Evolutionary conservation across 768 basidiomycete species (phyloP).

Genomic region (Amanita inopinata): DNA sequence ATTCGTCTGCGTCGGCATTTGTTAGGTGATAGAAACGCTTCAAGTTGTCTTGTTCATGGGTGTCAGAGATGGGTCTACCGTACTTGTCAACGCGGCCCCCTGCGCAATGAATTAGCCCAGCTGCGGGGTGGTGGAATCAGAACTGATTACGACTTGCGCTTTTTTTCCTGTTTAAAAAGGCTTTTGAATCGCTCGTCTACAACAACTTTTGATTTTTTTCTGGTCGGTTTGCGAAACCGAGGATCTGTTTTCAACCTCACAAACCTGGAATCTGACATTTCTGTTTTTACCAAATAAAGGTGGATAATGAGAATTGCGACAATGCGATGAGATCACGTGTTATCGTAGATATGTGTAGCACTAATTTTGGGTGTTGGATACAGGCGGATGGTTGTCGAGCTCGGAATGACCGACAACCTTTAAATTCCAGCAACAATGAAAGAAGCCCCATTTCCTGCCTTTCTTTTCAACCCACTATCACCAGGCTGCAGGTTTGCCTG

Average conservation of each 20-base stretch:
- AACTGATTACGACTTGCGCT: constrained; percentile 19
- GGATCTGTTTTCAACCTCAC: constrained; percentile 83
- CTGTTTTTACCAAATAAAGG: no score
- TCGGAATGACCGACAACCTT: no score
- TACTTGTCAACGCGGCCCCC: constrained; percentile 80
- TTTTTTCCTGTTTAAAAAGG: constrained; percentile 47
- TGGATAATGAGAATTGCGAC: constrained; percentile 2
- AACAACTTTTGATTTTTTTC: constrained; percentile 70
- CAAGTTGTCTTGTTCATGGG: constrained; percentile 66
- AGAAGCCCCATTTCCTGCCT: not conserved
- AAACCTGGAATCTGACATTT: constrained; percentile 85
- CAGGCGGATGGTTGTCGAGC: not conserved
- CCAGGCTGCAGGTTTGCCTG: constrained; percentile 8
- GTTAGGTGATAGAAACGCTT: constrained; percentile 75
- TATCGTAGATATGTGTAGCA: not conserved
- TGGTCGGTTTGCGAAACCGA: constrained; percentile 80
- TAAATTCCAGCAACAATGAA: no score
- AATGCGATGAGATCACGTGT: not conserved
- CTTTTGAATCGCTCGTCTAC: constrained; percentile 89
- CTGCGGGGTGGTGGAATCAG: not conserved
- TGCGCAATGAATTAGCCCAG: constrained; percentile 10
- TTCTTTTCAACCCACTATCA: not conserved
- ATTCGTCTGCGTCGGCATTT: constrained; percentile 27
- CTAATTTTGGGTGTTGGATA: not conserved
- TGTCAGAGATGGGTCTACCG: constrained; percentile 60